Base-by-base conservation (phyloP, 441 rosid species). In the Erysimum pusillum region DNA sequence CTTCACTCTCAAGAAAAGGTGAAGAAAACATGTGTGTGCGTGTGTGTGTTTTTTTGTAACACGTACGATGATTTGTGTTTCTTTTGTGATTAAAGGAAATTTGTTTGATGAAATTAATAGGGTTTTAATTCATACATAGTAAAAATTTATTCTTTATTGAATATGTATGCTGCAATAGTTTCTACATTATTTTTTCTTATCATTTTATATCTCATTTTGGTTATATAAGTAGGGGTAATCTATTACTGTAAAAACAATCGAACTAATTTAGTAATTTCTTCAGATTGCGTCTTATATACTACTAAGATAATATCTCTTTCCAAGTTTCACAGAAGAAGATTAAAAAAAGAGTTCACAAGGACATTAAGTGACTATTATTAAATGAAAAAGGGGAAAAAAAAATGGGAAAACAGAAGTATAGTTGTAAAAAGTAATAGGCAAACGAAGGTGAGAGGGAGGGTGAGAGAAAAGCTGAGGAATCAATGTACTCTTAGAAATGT, bases 401-500 rank as follows among this genome's bases (percentile, higher is more conserved):
- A 22, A 22, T 22, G 3, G 11, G 49, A 25, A 36, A 57, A 74
- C 22, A 25, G 58, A 15, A 59, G 41, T 14, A 58, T 46, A 25
- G 51, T 75, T 35, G 44, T 15, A 58, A 45, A 49, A 66, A 35
- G 36, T 1, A 69, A 62, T 69, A 42, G 42, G 59, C 46, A 53
- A 69, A 77, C 5, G 63, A 60, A 41, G 28, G 35, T 49, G 75
- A 42, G 79, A 53, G 2, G n/a, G n/a, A n/a, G n/a, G n/a, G n/a
- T n/a, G n/a, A n/a, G n/a, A n/a, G n/a, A 18, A 32, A 31, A 0
- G 25, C 25, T 22, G 38, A 44, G 54, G 51, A 44, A 13, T 73
- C 54, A 32, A 66, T 49, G 58, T 77, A 72, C 64, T 65, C 73
- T 59, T 58, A 49, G 67, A 71, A 53, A 34, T 77, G 81, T 78